Evolutionary conservation across 176 grass and related monocot genomes (phyloP).

Genomic region (Musa itinerans): DNA sequence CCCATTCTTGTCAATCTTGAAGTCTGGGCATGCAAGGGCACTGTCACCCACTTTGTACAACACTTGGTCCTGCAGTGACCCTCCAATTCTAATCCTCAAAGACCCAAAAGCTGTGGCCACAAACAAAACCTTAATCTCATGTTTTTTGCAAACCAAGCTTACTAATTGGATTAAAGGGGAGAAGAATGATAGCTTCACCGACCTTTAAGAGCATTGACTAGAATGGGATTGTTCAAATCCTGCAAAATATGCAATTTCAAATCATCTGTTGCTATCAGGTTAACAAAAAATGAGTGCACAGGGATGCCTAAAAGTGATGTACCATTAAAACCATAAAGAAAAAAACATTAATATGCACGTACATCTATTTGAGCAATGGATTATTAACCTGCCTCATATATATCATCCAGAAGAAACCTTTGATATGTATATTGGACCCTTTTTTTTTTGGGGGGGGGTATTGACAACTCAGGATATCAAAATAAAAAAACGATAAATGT

Average conservation of each 20-base stretch:
- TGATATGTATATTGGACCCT: too few species aligned
- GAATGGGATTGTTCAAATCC: slow-evolving; percentile 42
- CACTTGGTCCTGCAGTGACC: slow-evolving; percentile 53
- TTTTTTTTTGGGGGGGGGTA: too few species aligned
- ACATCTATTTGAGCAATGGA: too few species aligned
- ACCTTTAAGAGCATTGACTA: slow-evolving; percentile 50
- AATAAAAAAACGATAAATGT: too few species aligned
- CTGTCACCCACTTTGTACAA: slow-evolving; percentile 31
- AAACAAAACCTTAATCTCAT: background rate
- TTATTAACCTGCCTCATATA: too few species aligned
- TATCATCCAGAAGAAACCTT: too few species aligned
- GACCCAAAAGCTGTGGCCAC: slow-evolving; percentile 29
- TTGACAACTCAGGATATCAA: too few species aligned
- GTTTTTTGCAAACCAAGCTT: background rate
- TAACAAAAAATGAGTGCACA: too few species aligned
- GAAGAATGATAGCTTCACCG: background rate
- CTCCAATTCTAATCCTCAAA: slow-evolving; percentile 45
- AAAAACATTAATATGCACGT: too few species aligned
- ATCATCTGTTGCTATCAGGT: too few species aligned
- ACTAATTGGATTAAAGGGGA: background rate
- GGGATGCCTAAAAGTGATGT: too few species aligned
- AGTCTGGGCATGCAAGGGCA: slow-evolving; percentile 13
- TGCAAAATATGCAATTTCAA: slow-evolving; percentile 1
- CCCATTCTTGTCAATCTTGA: slow-evolving; percentile 24
- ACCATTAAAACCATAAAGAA: too few species aligned